Conservation (phyloP, 2,329 filamentous ascomycete species). For the Scytalidium sp. region DNA sequence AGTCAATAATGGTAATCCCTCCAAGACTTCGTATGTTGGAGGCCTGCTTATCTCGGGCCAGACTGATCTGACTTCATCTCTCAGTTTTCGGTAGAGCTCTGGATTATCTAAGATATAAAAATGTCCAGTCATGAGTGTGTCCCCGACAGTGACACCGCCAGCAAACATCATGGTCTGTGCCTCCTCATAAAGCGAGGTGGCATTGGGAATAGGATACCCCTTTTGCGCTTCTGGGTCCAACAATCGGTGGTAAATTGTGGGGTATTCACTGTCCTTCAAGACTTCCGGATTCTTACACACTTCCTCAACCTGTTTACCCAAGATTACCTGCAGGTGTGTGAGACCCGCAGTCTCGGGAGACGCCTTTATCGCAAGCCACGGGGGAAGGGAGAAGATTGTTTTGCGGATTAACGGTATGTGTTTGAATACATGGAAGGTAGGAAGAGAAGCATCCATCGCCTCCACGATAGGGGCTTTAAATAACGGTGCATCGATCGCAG, state of each 20-base stretch:
- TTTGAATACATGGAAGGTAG: conserved; percentile 32
- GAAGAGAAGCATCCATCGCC: conserved; percentile 32
- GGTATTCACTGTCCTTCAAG: conserved; percentile 23
- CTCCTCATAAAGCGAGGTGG: conserved; percentile 34
- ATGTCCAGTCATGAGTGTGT: conserved; percentile 34
- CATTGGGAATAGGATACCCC: conserved; percentile 16
- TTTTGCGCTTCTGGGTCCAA: conserved; percentile 25
- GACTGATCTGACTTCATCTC: conserved; percentile 28
- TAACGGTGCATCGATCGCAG: conserved; percentile 32
- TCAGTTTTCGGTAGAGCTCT: conserved; percentile 24
- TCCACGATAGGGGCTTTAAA: conserved; percentile 35
- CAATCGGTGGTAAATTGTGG: conserved; percentile 29
- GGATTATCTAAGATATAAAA: conserved; percentile 36
- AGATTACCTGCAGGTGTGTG: conserved; percentile 10
- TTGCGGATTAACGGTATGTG: conserved; percentile 25
- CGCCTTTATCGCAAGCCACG: conserved; percentile 13
- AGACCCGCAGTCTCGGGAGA: conserved; percentile 17
- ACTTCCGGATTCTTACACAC: conserved; percentile 21
- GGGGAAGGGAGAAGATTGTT: conserved; percentile 14
- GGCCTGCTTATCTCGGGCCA: conserved; percentile 9
- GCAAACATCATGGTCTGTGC: conserved; percentile 40
- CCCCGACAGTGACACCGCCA: conserved; percentile 39
- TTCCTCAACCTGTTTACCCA: conserved; percentile 20
- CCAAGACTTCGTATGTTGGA: conserved; percentile 13
- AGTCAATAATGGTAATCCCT: conserved; percentile 27